These are phyloP conservation scores for Malassezia arunalokei DNA, from an alignment of 1,284 basidiomycete species.

Conservation along the genomic window DNA sequence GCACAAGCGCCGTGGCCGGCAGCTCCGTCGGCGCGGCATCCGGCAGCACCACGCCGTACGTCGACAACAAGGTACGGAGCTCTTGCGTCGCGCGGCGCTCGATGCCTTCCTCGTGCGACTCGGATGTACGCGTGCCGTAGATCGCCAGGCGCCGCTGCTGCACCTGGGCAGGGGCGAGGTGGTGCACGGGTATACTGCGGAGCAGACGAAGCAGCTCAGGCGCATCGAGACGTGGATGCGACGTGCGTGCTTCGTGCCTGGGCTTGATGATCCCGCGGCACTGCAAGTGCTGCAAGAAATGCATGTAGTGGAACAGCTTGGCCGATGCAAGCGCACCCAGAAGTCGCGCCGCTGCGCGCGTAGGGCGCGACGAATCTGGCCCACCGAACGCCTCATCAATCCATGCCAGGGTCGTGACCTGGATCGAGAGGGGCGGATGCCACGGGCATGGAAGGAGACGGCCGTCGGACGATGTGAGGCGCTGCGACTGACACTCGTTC, in stretches of 20 bases:
- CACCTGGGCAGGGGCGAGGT: constrained; percentile 21
- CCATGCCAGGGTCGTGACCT: constrained; percentile 4
- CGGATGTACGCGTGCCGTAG: constrained; percentile 34
- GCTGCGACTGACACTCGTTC: constrained; percentile 8
- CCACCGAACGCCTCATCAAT: not conserved
- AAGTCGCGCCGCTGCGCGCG: constrained; percentile 3
- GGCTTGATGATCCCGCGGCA: constrained; percentile 55
- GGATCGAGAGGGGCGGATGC: constrained; percentile 1
- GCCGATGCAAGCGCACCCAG: constrained; percentile 64
- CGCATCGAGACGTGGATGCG: not conserved
- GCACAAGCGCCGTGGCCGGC: not conserved
- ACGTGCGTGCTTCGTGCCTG: not conserved
- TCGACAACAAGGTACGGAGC: constrained; percentile 9
- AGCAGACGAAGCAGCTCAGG: constrained; percentile 29
- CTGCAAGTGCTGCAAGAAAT: constrained; percentile 70
- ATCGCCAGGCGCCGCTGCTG: constrained; percentile 35
- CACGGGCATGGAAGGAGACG: constrained; percentile 1
- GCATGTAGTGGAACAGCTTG: constrained; percentile 68
- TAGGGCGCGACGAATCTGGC: not conserved
- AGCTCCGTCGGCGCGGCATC: not conserved
- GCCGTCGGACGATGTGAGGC: constrained; percentile 5
- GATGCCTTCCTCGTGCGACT: constrained; percentile 41
- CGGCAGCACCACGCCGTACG: not conserved
- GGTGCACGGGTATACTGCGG: constrained; percentile 30
- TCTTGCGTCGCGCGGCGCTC: constrained; percentile 35